Evolutionary conservation across 164 flowering plant genomes (phyloP), one percentile per base, ranked within the genome.

Genomic region (Chimonanthus praecox): DNA sequence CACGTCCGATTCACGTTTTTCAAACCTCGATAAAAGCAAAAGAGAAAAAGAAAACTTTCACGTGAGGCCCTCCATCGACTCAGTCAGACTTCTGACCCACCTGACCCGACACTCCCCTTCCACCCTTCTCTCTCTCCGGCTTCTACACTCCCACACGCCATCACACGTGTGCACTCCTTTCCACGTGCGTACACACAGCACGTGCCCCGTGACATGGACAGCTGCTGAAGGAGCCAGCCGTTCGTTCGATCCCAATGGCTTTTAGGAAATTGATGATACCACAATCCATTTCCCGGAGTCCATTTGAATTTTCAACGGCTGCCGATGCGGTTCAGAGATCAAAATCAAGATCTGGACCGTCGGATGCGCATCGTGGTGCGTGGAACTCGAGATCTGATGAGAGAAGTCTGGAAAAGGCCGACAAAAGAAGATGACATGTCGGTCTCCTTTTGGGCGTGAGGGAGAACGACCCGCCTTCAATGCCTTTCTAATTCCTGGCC

Each of bases 81-180:
- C 60, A 54, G 60, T 16, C n/a, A 3, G 58, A 10, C 58, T 5
- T 15, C 58, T 51, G 58, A 51, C 15, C 15, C 70, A 45, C 65
- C 72, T 67, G 74, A 64, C 72, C 64, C 60, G 33, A 48, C 69
- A 64, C 74, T 45, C 20, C 67, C n/a, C 54, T 6, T 65, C 6
- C 16, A 66, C 68, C 20, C 66, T 6, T 47, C 74, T 3, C 45
- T n/a, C 49, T 21, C 21, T 60, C 47, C 9, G 33, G 15, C 60
- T 16, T 72, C 68, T 15, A 47, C 44, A 3, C 75, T 76, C 51
- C 43, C 50, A 72, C 78, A 76, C 79, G 75, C 72, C 44, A 72
- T 51, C 79, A n/a, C 74, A 68, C 65, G 72, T 76, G 69, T 44
- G 64, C 43, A 9, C 69, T 61, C 58, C 58, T 33, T 44, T 13